Conservation (phyloP, 257 asterid genomes). For the Salvia miltiorrhiza region DNA sequence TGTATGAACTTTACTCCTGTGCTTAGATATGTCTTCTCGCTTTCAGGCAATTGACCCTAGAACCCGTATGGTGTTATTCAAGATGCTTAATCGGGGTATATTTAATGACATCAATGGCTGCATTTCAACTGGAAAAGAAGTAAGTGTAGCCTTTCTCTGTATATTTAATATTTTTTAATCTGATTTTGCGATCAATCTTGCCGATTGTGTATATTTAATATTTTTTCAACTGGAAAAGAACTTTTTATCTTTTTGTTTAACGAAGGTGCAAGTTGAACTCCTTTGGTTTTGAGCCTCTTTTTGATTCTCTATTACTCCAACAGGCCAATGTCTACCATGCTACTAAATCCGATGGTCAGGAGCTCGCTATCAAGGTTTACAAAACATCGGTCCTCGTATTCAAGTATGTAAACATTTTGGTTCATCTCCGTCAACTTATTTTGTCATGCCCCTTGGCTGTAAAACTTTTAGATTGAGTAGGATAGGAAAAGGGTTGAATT, state of each 20-base stretch:
- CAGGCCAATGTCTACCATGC: conserved; percentile 99
- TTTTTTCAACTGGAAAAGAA: background rate
- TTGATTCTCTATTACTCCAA: conserved; percentile 8
- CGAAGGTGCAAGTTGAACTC: background rate
- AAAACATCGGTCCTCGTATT: conserved; percentile 91
- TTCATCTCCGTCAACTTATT: conserved; percentile 14
- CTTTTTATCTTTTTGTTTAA: background rate
- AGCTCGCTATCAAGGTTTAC: conserved; percentile 88
- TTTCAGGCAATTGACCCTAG: conserved; percentile 97
- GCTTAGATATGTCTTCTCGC: conserved; percentile 19
- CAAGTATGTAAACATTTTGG: conserved; percentile 52
- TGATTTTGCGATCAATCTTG: background rate
- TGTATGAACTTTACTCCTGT: background rate
- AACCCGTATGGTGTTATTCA: conserved; percentile 94
- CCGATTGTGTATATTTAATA: conserved; percentile 1
- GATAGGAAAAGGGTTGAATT: background rate
- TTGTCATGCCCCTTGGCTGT: background rate
- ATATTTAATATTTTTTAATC: background rate
- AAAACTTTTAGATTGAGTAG: background rate
- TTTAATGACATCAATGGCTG: conserved; percentile 93
- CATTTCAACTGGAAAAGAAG: conserved; percentile 99
- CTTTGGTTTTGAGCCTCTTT: background rate
- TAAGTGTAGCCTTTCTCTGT: conserved; percentile 24
- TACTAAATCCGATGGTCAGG: conserved; percentile 77
- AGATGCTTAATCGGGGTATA: conserved; percentile 80